Evolutionary conservation across 495 filamentous ascomycete genomes (phyloP).

Genomic region (Echria macrotheca): DNA sequence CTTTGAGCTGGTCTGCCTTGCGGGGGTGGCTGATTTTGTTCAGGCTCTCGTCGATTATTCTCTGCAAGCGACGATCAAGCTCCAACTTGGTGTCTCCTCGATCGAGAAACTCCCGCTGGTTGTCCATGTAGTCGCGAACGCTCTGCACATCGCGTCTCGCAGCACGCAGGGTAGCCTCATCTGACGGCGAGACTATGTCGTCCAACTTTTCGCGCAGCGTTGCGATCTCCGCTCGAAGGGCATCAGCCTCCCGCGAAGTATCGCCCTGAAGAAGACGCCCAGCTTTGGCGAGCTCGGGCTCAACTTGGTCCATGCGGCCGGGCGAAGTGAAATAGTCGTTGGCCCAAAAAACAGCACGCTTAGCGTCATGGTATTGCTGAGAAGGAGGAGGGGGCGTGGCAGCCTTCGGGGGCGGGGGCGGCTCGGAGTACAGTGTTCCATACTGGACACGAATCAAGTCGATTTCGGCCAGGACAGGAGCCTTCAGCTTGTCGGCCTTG

Average conservation of each 20-base stretch:
- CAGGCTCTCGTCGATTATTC: no score
- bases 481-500: slow-evolving; percentile 8
- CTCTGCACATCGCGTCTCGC: not conserved
- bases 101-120: no score
- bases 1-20: no score
- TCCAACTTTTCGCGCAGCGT: slow-evolving; percentile 2
- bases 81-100: no score
- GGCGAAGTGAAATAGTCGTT: slow-evolving; percentile 10
- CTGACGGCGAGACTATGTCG: not conserved
- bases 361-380: slow-evolving; percentile 2
- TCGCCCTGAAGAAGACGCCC: slow-evolving; percentile 2
- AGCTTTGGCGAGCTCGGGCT: slow-evolving; percentile 3
- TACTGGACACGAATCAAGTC: slow-evolving; percentile 2
- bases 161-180: not conserved
- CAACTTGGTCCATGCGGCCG: slow-evolving; percentile 2
- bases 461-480: slow-evolving; percentile 3
- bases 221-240: not conserved
- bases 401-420: not conserved
- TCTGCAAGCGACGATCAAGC: no score
- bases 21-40: no score
- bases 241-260: slow-evolving; percentile 1
- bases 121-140: not conserved
- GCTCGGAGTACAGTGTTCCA: not conserved
- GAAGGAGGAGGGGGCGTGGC: slow-evolving; percentile 6
- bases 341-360: slow-evolving; percentile 9